Evolutionary conservation across 805 yeast species (phyloP), one percentile per base, ranked within the genome.

Genomic region (Kazachstania psychrophila): DNA sequence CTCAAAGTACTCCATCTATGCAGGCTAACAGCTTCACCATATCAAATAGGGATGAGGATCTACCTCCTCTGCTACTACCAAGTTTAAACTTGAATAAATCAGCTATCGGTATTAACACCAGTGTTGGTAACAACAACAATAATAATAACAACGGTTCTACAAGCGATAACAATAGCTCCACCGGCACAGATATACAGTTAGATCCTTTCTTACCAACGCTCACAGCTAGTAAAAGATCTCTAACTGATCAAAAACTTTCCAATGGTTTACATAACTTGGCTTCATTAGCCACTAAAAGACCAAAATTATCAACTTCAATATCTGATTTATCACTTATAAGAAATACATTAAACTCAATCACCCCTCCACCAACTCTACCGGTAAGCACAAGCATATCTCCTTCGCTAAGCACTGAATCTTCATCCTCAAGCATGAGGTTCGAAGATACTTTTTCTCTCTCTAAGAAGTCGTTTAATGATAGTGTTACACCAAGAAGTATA

Each of bases 1-100:
- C n/a, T n/a, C n/a, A n/a, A n/a, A n/a, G n/a, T n/a, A n/a, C n/a
- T n/a, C n/a, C n/a, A n/a, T n/a, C 10, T 20, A 28, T 28, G 31
- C 13, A 28, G 16, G 15, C 31, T 5, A 22, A 20, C 4, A 53
- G 58, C 37, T 49, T 53, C 6, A 48, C 52, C n/a, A 46, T 56
- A 3, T 43, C 45, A 13, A 56, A 56, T 36, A 45, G 49, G 31
- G 46, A 51, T 36, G 45, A 45, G 18, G 41, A 46, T 22, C 34
- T 54, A 19, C 61, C 61, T 13, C 61, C 61, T n/a, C 39, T 56
- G 28, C 39, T 56, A 13, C 41, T 56, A 26, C 61, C 61, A 34
- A 49, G 34, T 28, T 33, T 51, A 18, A 19, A 33, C 7, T 19
- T 19, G 8, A 23, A 28, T 16, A 28, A 16, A 11, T 11, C 14